phyloP scores from a whole-genome alignment of 1,139 yeast species.

The Protomyces gravidus region DNA sequence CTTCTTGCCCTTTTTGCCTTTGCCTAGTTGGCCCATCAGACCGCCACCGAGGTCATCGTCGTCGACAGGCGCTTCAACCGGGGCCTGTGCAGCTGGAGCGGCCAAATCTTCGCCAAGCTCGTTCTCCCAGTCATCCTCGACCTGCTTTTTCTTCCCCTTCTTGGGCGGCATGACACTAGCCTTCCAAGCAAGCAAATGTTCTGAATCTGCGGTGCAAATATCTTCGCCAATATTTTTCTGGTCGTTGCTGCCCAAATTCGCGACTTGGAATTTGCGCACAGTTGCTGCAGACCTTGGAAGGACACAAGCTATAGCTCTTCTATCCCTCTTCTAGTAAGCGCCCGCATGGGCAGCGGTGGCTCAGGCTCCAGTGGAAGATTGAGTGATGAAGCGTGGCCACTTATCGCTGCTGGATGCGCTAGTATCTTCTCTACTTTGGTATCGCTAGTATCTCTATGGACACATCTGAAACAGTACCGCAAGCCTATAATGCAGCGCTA shows the following conservation, averaged over 20 bases:
- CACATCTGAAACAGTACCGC: constrained; percentile 66
- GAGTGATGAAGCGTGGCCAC: constrained; percentile 25
- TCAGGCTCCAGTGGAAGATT: constrained; percentile 22
- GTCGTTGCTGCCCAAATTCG: too few species aligned
- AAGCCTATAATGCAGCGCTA: constrained; percentile 85
- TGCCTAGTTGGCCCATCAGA: constrained; percentile 22
- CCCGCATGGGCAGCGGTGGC: constrained; percentile 17
- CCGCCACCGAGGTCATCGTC: constrained; percentile 26
- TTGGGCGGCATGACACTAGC: constrained; percentile 22
- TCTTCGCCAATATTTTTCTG: too few species aligned
- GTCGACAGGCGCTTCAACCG: constrained; percentile 5
- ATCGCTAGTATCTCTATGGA: constrained; percentile 48
- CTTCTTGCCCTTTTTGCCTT: constrained; percentile 30
- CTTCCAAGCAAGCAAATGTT: not conserved
- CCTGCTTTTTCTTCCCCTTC: constrained; percentile 30
- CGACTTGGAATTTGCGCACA: not conserved
- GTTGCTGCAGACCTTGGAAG: too few species aligned
- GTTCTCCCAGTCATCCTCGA: constrained; percentile 31
- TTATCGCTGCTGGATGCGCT: constrained; percentile 18
- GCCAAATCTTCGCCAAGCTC: constrained; percentile 30
- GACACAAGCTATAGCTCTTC: too few species aligned
- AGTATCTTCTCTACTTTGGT: constrained; percentile 22
- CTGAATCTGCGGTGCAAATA: not conserved
- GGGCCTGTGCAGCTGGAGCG: constrained; percentile 1
- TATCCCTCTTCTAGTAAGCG: too few species aligned